Evolutionary conservation across 2,329 filamentous ascomycete genomes (phyloP).

Genomic region (Xylaria sp.): DNA sequence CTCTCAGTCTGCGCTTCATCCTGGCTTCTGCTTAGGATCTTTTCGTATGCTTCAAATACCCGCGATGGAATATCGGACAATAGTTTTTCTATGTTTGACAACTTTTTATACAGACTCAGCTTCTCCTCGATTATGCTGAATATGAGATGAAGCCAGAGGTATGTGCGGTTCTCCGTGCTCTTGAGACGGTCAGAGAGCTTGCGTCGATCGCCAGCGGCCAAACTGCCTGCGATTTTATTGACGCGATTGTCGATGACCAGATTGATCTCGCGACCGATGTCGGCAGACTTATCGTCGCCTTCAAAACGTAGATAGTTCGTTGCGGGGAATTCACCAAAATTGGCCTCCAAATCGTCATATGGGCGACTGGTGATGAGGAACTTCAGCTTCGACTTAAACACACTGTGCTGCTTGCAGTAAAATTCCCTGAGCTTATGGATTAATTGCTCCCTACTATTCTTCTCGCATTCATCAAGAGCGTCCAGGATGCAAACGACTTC

Average conservation of each 20-base stretch:
- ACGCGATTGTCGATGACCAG: constrained; percentile 11
- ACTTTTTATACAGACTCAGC: not conserved
- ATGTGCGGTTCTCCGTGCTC: constrained; percentile 11
- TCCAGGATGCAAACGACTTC: constrained; percentile 10
- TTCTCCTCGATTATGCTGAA: constrained; percentile 2
- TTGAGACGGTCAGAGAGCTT: not conserved
- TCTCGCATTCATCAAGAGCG: constrained; percentile 12
- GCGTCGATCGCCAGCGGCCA: not conserved
- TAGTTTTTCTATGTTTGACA: not conserved
- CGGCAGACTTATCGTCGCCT: not conserved
- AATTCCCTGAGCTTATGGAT: not conserved
- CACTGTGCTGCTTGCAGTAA: not conserved
- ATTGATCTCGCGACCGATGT: constrained; percentile 2
- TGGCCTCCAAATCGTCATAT: not conserved
- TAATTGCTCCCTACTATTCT: not conserved
- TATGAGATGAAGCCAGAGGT: constrained; percentile 10
- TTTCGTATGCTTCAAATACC: constrained; percentile 5
- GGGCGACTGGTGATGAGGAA: constrained; percentile 13
- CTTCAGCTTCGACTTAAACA: not conserved
- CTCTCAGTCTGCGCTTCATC: not conserved
- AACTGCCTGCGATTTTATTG: not conserved
- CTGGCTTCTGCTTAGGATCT: not conserved
- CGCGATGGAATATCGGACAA: not conserved
- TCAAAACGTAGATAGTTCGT: not conserved
- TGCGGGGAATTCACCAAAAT: not conserved